A percentile compares a stretch with the other conserved stretches of the same genome.
phyloP scores from a whole-genome alignment of 2,329 filamentous ascomycete genomes.

The Xylariaceae sp. region DNA sequence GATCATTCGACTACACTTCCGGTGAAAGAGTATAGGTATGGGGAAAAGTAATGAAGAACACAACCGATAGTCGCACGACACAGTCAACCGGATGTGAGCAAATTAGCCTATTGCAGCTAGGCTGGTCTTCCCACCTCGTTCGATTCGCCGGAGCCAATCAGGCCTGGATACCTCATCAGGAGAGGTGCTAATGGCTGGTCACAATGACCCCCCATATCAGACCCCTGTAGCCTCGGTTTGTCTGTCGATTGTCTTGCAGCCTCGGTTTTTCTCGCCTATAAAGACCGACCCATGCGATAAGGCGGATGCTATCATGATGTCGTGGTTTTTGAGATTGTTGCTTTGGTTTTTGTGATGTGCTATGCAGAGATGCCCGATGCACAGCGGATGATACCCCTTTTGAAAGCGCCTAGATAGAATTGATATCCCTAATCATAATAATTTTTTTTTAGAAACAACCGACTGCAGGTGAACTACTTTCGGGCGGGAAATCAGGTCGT shows the following conservation, averaged over 20 bases:
- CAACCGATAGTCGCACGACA: conserved; percentile 11
- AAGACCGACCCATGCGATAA: background rate
- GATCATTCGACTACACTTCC: conserved; percentile 69
- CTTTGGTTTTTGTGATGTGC: conserved; percentile 25
- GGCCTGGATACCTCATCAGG: no score
- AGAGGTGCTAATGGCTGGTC: background rate
- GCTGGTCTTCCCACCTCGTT: conserved; percentile 17
- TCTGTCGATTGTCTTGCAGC: background rate
- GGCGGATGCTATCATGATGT: conserved; percentile 1
- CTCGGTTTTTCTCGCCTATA: background rate
- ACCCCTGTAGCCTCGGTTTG: background rate
- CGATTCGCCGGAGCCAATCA: conserved; percentile 16
- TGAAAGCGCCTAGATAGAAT: conserved; percentile 37
- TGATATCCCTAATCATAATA: conserved; percentile 32
- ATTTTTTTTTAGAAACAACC: conserved; percentile 6
- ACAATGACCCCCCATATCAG: background rate
- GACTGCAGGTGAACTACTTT: conserved; percentile 14
- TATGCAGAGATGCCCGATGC: conserved; percentile 41
- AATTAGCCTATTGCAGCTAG: conserved; percentile 12
- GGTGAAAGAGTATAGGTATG: conserved; percentile 29
- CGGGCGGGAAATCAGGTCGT: background rate
- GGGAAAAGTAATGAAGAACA: conserved; percentile 1
- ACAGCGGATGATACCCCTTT: conserved; percentile 43
- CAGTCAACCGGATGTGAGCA: background rate
- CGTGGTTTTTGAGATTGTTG: conserved; percentile 18